A percentile compares a stretch with the other conserved stretches of the same genome.
Evolutionary conservation across 192 early-diverging fungal genomes (phyloP).

Genomic region (Kappamyces sp.): DNA sequence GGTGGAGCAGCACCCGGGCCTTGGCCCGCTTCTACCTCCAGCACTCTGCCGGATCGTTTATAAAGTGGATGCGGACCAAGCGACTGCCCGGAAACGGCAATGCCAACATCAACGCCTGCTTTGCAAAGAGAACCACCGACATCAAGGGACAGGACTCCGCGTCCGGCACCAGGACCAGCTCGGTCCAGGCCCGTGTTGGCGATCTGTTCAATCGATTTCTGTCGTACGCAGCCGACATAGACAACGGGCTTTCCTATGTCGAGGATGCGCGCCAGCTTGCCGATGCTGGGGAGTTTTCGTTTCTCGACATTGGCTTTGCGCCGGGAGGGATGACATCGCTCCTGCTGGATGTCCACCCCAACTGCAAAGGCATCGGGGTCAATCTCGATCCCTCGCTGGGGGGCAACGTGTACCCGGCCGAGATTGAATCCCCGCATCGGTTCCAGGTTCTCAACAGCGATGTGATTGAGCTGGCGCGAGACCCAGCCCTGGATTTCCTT

Average conservation of each 20-base stretch:
- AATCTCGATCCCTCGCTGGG: constrained; percentile 2
- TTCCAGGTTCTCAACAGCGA: constrained; percentile 7
- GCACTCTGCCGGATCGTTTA: not conserved
- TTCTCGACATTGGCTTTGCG: constrained; percentile 18
- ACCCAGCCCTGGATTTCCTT: not conserved
- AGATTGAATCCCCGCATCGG: not conserved
- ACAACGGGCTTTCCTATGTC: constrained; percentile 10
- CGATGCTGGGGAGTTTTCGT: not conserved
- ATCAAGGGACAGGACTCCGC: not conserved
- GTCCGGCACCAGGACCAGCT: not conserved
- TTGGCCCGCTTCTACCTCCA: constrained; percentile 7
- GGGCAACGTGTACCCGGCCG: constrained; percentile 11
- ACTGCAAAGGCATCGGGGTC: constrained; percentile 1
- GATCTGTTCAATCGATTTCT: constrained; percentile 15
- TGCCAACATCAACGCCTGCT: not conserved
- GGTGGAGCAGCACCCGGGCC: not conserved
- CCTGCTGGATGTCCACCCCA: constrained; percentile 1
- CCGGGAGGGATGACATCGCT: constrained; percentile 14
- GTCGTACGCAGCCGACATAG: constrained; percentile 13
- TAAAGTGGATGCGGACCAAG: constrained; percentile 11
- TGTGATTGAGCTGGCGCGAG: constrained; percentile 11
- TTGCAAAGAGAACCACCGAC: not conserved
- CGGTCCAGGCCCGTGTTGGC: not conserved
- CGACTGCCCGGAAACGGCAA: constrained; percentile 7
- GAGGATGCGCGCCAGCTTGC: not conserved